Percentiles rank a stretch among this genome's conserved stretches.
Evolutionary conservation across 2,329 filamentous ascomycete genomes (phyloP).

Genomic region (Cucurbitaria berberidis): DNA sequence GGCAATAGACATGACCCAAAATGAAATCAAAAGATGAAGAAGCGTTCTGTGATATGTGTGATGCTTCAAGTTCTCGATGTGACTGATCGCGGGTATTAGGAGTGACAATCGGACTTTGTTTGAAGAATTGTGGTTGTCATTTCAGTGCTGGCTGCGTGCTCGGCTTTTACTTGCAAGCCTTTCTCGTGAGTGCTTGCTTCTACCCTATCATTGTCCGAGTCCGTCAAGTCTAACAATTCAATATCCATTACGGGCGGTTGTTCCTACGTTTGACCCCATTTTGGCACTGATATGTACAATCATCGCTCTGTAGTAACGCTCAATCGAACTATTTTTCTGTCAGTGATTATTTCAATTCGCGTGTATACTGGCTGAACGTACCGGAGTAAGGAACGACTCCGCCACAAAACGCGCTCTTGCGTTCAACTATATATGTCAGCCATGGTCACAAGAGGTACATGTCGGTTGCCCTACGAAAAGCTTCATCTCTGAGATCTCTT

Average conservation of each 20-base stretch:
- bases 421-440: slow-evolving; percentile 72
- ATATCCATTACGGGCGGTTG: neutral
- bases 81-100: neutral
- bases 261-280: neutral
- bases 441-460: neutral
- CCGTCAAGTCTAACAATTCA: neutral
- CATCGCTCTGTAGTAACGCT: slow-evolving; percentile 16
- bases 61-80: neutral
- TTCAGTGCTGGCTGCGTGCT: slow-evolving; percentile 19
- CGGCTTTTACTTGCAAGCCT: slow-evolving; percentile 13
- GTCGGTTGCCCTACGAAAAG: slow-evolving; percentile 76
- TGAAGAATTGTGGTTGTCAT: slow-evolving; percentile 10
- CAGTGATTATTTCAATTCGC: neutral
- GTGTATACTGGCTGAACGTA: slow-evolving; percentile 52
- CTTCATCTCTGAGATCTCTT: slow-evolving; percentile 99
- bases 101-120: neutral
- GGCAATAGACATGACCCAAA: neutral
- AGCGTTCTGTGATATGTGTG: neutral
- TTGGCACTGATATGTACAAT: slow-evolving; percentile 14
- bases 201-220: neutral
- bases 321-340: slow-evolving; percentile 29
- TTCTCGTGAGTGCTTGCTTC: slow-evolving; percentile 1
- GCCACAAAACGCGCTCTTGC: slow-evolving; percentile 96
- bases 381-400: slow-evolving; percentile 96
- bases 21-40: neutral